Percentiles rank a stretch among this genome's conserved stretches.
These are phyloP conservation scores for Diaporthe longicolla DNA, from an alignment of 2,329 filamentous ascomycete genomes.

Conservation along the genomic window DNA sequence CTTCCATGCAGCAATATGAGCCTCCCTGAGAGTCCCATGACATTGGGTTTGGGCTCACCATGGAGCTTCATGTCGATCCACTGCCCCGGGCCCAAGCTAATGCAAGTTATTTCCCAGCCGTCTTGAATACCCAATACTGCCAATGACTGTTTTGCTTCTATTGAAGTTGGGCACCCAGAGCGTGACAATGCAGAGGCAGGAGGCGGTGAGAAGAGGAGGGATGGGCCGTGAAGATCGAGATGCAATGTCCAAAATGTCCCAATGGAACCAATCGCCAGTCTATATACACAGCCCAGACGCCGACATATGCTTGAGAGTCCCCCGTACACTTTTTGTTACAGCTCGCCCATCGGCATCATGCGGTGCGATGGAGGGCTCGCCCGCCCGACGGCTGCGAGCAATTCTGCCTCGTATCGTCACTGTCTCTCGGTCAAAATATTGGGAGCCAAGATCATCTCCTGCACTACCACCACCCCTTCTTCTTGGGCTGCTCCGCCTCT, in stretches of 20 bases:
- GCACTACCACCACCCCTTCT: slow-evolving; percentile 65
- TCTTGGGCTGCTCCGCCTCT: slow-evolving; percentile 49
- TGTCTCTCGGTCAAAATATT: neutral
- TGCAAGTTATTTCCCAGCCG: neutral
- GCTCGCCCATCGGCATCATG: neutral
- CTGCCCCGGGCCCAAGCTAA: neutral
- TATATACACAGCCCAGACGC: slow-evolving; percentile 44
- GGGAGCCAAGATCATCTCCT: slow-evolving; percentile 21
- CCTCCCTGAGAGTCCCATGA: neutral
- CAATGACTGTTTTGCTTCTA: neutral
- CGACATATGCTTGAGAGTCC: slow-evolving; percentile 36
- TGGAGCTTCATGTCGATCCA: neutral
- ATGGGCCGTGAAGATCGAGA: slow-evolving; percentile 37
- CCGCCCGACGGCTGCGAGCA: neutral
- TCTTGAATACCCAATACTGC: neutral
- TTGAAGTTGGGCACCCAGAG: neutral
- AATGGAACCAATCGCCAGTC: slow-evolving; percentile 41
- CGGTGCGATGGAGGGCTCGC: neutral
- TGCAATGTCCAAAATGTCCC: slow-evolving; percentile 29
- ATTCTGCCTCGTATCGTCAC: too few relatives aligned
- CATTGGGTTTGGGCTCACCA: neutral
- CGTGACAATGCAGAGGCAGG: neutral
- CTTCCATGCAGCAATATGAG: neutral
- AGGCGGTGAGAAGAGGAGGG: slow-evolving; percentile 46
- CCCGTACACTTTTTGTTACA: slow-evolving; percentile 40